A percentile compares a stretch with the other conserved stretches of the same genome.
Conservation (phyloP, 1,139 yeast species). For the Trichomonascaceae sp. region DNA sequence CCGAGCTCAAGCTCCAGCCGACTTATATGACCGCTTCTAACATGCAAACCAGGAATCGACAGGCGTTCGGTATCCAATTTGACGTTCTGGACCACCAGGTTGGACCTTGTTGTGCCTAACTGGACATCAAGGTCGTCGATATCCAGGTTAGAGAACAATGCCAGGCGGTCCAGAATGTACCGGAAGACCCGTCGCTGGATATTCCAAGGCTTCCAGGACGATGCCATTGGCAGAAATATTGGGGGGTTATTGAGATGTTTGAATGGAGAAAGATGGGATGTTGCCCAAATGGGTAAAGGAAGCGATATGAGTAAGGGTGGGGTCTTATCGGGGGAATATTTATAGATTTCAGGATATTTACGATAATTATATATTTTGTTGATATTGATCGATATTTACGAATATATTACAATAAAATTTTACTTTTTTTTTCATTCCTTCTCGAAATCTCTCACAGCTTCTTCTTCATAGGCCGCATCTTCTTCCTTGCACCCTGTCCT, state of each 20-base stretch:
- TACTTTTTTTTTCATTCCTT: too few species aligned
- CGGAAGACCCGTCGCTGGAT: conserved; percentile 74
- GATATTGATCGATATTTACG: too few species aligned
- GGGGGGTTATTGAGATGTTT: not conserved
- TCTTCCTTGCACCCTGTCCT: conserved; percentile 3
- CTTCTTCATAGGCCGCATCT: conserved; percentile 9
- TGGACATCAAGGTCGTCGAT: conserved; percentile 77
- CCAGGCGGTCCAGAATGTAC: conserved; percentile 72
- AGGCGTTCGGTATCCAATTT: conserved; percentile 69
- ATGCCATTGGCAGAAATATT: conserved; percentile 15
- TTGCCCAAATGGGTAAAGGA: not conserved
- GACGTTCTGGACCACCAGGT: conserved; percentile 55
- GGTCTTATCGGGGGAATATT: too few species aligned
- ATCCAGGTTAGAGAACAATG: conserved; percentile 78
- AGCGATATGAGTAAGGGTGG: not conserved
- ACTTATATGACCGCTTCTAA: conserved; percentile 59
- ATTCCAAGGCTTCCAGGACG: conserved; percentile 70
- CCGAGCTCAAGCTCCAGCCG: conserved; percentile 46
- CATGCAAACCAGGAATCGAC: conserved; percentile 54
- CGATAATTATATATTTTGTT: too few species aligned
- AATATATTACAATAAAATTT: too few species aligned
- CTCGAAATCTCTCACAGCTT: conserved; percentile 3
- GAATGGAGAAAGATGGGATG: not conserved
- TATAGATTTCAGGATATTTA: too few species aligned
- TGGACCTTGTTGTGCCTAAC: conserved; percentile 46